Percentiles rank a stretch among this genome's conserved stretches.
These are phyloP conservation scores for Mycothermus thermophilus DNA, from an alignment of 495 filamentous ascomycete genomes.

Conservation along the genomic window DNA sequence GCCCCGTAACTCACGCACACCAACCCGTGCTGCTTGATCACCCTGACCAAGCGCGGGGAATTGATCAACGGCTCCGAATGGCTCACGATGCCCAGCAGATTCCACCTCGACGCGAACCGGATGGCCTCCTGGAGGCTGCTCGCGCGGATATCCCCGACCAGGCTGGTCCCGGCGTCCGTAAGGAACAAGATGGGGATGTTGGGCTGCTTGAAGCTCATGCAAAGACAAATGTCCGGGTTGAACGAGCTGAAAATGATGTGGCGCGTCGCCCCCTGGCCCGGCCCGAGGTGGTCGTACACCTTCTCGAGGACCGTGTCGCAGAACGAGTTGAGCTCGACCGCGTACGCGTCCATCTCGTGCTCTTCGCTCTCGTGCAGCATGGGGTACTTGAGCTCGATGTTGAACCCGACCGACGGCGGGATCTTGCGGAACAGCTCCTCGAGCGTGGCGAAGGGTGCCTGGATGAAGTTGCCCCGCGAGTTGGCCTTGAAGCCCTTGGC, in stretches of 20 bases:
- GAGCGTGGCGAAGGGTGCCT: constrained; percentile 85
- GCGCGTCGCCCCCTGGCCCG: too few species aligned
- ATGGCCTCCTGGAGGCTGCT: constrained; percentile 89
- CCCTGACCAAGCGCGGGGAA: constrained; percentile 78
- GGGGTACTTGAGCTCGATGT: constrained; percentile 98
- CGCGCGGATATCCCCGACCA: constrained; percentile 79
- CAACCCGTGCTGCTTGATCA: constrained; percentile 89
- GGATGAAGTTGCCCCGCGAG: constrained; percentile 81
- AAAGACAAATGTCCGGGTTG: constrained; percentile 89
- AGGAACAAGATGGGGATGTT: constrained; percentile 91
- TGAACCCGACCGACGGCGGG: constrained; percentile 74
- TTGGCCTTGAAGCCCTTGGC: constrained; percentile 86
- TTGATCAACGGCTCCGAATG: constrained; percentile 72
- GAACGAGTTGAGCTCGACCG: constrained; percentile 92
- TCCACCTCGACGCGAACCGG: constrained; percentile 87
- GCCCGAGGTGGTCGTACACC: constrained; percentile 56
- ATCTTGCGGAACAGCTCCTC: constrained; percentile 84
- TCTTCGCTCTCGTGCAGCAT: constrained; percentile 91
- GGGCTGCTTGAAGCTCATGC: constrained; percentile 89
- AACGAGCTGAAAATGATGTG: constrained; percentile 94
- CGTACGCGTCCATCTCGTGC: constrained; percentile 95
- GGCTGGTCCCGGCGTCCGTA: constrained; percentile 64
- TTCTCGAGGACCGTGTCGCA: constrained; percentile 83
- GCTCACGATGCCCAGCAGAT: constrained; percentile 79
- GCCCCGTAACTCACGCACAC: constrained; percentile 92